Conservation (phyloP, 2,329 filamentous ascomycete species). For the Epichloe brachyelytri region DNA sequence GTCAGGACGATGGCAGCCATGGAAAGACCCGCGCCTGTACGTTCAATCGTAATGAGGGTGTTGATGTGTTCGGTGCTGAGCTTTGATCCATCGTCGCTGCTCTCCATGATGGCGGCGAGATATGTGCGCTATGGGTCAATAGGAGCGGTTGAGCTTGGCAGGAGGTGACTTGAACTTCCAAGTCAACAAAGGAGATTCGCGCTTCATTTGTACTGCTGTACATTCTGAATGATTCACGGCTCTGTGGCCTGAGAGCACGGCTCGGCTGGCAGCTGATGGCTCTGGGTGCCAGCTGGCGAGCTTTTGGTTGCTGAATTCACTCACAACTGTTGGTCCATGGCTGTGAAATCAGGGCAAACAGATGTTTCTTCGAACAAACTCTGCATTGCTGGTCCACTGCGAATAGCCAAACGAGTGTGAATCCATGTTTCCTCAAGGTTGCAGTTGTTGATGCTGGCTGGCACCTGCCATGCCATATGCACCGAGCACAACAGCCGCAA, state of each 20-base stretch:
- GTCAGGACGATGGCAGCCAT: constrained; percentile 37
- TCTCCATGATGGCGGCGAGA: constrained; percentile 1
- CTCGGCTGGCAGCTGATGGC: background rate
- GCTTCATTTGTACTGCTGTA: background rate
- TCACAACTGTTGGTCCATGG: background rate
- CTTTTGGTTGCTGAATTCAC: background rate
- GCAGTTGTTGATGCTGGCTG: too few species aligned
- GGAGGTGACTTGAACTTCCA: background rate
- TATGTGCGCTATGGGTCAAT: background rate
- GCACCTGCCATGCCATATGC: too few species aligned
- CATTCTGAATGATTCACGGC: background rate
- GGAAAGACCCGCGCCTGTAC: constrained; percentile 40
- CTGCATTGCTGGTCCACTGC: too few species aligned
- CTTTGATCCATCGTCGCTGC: constrained; percentile 6
- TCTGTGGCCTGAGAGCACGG: too few species aligned
- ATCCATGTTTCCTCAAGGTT: too few species aligned
- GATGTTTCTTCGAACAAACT: too few species aligned
- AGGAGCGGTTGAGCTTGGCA: background rate
- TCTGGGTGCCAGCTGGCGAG: background rate
- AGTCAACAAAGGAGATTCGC: background rate
- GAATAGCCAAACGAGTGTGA: too few species aligned
- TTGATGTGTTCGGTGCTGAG: constrained; percentile 26
- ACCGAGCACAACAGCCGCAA: too few species aligned
- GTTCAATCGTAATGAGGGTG: constrained; percentile 36
- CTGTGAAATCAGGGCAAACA: background rate